These are phyloP conservation scores for Leishmania lainsoni DNA, from an alignment of 208 protist genomes.

Conservation along the genomic window DNA sequence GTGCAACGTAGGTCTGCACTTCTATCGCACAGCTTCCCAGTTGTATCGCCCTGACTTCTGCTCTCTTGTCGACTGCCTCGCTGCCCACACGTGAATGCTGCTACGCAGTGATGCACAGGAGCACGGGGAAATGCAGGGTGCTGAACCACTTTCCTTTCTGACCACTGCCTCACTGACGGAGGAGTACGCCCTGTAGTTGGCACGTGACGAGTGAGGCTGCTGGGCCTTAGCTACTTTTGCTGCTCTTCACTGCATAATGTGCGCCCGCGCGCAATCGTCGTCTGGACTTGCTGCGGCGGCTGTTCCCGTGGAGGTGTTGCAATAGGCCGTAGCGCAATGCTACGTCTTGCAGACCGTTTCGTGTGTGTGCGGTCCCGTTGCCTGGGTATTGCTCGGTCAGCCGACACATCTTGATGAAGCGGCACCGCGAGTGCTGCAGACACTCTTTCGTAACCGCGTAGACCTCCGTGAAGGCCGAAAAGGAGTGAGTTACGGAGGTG, in stretches of 20 bases:
- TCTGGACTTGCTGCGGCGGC: neutral
- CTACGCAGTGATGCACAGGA: neutral
- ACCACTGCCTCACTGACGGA: conserved; percentile 9
- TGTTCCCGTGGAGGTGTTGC: conserved; percentile 4
- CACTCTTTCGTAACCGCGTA: conserved; percentile 6
- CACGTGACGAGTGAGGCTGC: conserved; percentile 27
- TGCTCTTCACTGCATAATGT: conserved; percentile 4
- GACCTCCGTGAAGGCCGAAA: conserved; percentile 16
- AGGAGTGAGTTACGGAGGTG: conserved; percentile 23
- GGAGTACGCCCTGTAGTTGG: conserved; percentile 10
- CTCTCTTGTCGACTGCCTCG: conserved; percentile 21
- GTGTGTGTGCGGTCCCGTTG: conserved; percentile 17
- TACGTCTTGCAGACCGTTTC: conserved; percentile 31
- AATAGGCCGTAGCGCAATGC: conserved; percentile 11
- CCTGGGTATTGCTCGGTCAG: conserved; percentile 6
- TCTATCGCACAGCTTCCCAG: conserved; percentile 10
- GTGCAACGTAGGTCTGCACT: conserved; percentile 8
- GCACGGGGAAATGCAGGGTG: neutral
- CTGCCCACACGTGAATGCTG: conserved; percentile 8
- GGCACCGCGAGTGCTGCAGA: conserved; percentile 9
- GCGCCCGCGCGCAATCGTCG: neutral
- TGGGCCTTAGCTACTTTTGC: conserved; percentile 7
- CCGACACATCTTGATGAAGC: conserved; percentile 14
- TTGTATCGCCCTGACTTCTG: conserved; percentile 32
- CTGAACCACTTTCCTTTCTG: conserved; percentile 5